Evolutionary conservation across 176 grass and related monocot genomes (phyloP).

Genomic region (Stipa capillata): DNA sequence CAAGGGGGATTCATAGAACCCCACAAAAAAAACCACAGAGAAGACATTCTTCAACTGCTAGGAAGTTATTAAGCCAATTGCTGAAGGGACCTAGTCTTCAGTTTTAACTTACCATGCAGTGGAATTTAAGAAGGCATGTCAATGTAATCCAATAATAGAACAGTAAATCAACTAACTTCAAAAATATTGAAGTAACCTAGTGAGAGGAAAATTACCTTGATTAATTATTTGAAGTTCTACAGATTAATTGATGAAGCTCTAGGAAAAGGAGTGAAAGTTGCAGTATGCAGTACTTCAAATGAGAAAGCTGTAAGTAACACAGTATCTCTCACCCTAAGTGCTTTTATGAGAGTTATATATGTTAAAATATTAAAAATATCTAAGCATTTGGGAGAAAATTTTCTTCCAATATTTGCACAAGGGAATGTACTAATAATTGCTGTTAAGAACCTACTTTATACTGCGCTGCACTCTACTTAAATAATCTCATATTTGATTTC

Average conservation of each 20-base stretch:
- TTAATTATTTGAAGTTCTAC: constrained; percentile 25
- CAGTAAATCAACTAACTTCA: background rate
- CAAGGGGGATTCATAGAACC: no score
- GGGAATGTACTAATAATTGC: background rate
- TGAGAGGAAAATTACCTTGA: background rate
- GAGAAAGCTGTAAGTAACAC: constrained; percentile 85
- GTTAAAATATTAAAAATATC: background rate
- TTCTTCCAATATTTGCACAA: background rate
- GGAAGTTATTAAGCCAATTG: no score
- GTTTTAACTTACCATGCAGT: no score
- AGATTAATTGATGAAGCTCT: constrained; percentile 95
- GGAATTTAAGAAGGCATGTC: background rate
- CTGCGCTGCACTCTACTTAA: background rate
- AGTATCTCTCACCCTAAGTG: background rate
- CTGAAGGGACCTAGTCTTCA: no score
- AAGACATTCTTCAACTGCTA: no score
- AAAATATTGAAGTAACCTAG: background rate
- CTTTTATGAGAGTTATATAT: background rate
- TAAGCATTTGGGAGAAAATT: background rate
- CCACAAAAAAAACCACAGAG: no score
- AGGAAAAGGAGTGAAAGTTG: constrained; percentile 77
- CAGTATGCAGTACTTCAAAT: constrained; percentile 94
- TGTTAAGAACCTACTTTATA: background rate
- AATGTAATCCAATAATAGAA: background rate
- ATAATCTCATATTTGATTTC: background rate